These are phyloP conservation scores for Lathyrus aphaca DNA, from an alignment of 306 rosid species.

Conservation along the genomic window DNA sequence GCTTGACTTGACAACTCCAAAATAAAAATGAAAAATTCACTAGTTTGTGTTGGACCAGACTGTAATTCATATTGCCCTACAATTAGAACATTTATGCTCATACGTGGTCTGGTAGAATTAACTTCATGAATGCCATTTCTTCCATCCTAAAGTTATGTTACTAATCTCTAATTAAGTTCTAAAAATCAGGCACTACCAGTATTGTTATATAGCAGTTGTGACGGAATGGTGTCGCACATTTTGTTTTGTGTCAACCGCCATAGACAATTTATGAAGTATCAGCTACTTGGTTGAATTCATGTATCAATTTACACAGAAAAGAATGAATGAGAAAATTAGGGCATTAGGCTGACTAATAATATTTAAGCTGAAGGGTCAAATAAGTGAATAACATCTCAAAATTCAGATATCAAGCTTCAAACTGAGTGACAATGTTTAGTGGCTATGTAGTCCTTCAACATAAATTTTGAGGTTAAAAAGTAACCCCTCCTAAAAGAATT, in stretches of 20 bases:
- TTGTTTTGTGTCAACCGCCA: not conserved
- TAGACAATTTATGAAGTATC: not conserved
- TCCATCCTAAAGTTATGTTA: too few species aligned
- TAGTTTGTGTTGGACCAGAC: conserved; percentile 13
- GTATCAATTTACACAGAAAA: conserved; percentile 17
- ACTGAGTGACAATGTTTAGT: not conserved
- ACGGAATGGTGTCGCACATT: not conserved
- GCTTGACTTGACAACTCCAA: conserved; percentile 1
- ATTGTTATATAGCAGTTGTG: not conserved
- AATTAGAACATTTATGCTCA: not conserved
- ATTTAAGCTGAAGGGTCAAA: conserved; percentile 2
- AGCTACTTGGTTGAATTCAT: not conserved
- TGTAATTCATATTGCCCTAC: too few species aligned
- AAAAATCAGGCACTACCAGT: not conserved
- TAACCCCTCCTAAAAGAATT: not conserved
- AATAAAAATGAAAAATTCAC: conserved; percentile 1
- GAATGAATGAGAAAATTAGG: not conserved
- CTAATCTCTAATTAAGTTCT: too few species aligned
- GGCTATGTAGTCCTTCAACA: conserved; percentile 1
- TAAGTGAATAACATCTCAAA: conserved; percentile 26
- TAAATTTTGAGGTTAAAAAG: conserved; percentile 6
- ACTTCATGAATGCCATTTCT: not conserved
- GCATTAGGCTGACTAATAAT: conserved; percentile 11
- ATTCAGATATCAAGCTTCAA: conserved; percentile 16
- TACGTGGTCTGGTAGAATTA: too few species aligned